Percentiles rank a stretch among this genome's conserved stretches.
Evolutionary conservation across 2,329 filamentous ascomycete genomes (phyloP).

Genomic region (Capronia coronata): DNA sequence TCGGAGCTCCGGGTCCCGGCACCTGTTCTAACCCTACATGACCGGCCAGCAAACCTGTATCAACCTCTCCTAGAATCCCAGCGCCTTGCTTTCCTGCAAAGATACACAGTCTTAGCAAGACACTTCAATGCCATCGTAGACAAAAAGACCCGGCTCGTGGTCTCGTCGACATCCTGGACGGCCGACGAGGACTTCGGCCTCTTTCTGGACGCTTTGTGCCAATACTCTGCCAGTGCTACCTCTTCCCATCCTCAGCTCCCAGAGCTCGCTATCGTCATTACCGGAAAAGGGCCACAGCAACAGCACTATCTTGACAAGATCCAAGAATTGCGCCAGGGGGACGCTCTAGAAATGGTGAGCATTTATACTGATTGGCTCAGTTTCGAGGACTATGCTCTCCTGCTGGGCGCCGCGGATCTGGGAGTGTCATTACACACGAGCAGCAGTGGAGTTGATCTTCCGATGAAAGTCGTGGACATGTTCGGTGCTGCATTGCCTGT

Average conservation of each 20-base stretch:
- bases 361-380: slow-evolving; percentile 80
- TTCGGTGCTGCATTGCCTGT: slow-evolving; percentile 92
- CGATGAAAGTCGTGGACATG: slow-evolving; percentile 99
- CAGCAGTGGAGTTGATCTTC: slow-evolving; percentile 87
- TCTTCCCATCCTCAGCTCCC: slow-evolving; percentile 49
- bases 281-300: slow-evolving; percentile 84
- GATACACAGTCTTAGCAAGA: slow-evolving; percentile 57
- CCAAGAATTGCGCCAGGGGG: slow-evolving; percentile 51
- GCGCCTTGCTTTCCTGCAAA: slow-evolving; percentile 55
- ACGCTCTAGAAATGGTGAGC: slow-evolving; percentile 61
- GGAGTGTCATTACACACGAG: slow-evolving; percentile 90
- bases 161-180: slow-evolving; percentile 96
- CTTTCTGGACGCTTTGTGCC: slow-evolving; percentile 71
- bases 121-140: slow-evolving; percentile 54
- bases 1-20: slow-evolving; percentile 59
- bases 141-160: slow-evolving; percentile 61
- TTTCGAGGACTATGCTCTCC: slow-evolving; percentile 71
- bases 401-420: slow-evolving; percentile 79
- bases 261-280: slow-evolving; percentile 78
- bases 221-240: slow-evolving; percentile 56
- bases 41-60: slow-evolving; percentile 78
- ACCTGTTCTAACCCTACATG: slow-evolving; percentile 68
- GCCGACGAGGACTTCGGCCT: slow-evolving; percentile 91
- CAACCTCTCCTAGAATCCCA: slow-evolving; percentile 55
- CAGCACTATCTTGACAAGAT: slow-evolving; percentile 64